Evolutionary conservation across 2,329 filamentous ascomycete species (phyloP), one percentile per base, ranked within the genome.

Genomic region (Colletotrichum brevisporum): DNA sequence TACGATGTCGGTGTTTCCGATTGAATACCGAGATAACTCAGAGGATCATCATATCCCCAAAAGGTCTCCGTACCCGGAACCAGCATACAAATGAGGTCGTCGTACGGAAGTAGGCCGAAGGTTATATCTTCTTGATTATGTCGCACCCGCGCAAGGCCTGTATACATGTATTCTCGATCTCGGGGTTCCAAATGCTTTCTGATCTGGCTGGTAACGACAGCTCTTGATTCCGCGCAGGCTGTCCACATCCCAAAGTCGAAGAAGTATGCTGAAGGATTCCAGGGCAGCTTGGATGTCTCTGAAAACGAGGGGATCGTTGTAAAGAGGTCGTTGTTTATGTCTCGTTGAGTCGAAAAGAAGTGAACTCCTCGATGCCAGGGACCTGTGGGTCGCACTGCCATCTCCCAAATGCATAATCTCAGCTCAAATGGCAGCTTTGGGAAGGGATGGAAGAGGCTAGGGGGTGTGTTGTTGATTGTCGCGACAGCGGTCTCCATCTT

Each of bases 181-280:
- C 5, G 5, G 45, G 16, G 15, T 24, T 50, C 2, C 50, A 31
- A 47, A 36, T 24, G 39, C 39, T 15, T 55, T 47, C 1, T 9
- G 1, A 63, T 45, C 13, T 31, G 24, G 21, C 26, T 36, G 26
- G 2, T 48, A 24, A 63, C 59, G 5, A 63, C n/a, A 9, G n/a
- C 39, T 55, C 59, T 63, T 18, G 59, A 63, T 2, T 63, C 59
- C 51, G n/a, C 47, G 36, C 59, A 63, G 50, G 51, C 59, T 15
- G n/a, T 63, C 59, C 59, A 63, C 59, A 63, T 47, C 10, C 59
- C 59, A 36, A 63, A 48, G 39, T 63, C 59, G 27, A 18, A 54
- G 10, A 55, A 63, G 39, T 63, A 63, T 18, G 41, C n/a, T 0
- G 59, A 63, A 12, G 59, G 51, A 39, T 27, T 55, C 41, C 59